Conservation (phyloP, 2,329 filamentous ascomycete species). For the Clarireedia paspali region DNA sequence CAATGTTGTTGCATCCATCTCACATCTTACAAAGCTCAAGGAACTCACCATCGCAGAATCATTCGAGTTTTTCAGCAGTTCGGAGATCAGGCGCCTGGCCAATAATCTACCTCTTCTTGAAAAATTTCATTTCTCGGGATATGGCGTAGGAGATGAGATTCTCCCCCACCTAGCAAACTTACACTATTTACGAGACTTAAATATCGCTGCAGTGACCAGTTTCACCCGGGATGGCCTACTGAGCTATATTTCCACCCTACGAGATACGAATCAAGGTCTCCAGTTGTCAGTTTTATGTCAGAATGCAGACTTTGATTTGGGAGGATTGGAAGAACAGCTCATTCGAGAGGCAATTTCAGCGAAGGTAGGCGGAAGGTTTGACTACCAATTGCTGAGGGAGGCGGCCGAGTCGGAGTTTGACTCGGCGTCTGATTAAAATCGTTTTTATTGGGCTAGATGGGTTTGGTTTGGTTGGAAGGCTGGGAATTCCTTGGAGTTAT, state of each 20-base stretch:
- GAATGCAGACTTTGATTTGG: slow-evolving; percentile 23
- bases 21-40: slow-evolving; percentile 41
- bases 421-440: slow-evolving; percentile 24
- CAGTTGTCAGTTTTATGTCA: slow-evolving; percentile 28
- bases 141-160: slow-evolving; percentile 43
- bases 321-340: slow-evolving; percentile 18
- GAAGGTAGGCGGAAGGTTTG: slow-evolving; percentile 30
- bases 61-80: slow-evolving; percentile 41
- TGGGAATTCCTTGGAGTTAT: neutral
- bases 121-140: slow-evolving; percentile 48
- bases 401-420: slow-evolving; percentile 23
- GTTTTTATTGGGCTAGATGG: neutral
- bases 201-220: slow-evolving; percentile 45
- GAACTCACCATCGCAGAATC: slow-evolving; percentile 45
- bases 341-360: slow-evolving; percentile 25
- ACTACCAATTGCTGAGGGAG: slow-evolving; percentile 28
- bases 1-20: slow-evolving; percentile 42
- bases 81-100: slow-evolving; percentile 42
- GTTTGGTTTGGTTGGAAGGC: neutral
- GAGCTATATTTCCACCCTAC: slow-evolving; percentile 34
- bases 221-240: slow-evolving; percentile 46
- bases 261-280: slow-evolving; percentile 29
- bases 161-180: slow-evolving; percentile 38
- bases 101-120: slow-evolving; percentile 37
- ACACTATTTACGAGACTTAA: slow-evolving; percentile 41